A percentile compares a stretch with the other conserved stretches of the same genome.
phyloP scores from a whole-genome alignment of 208 protist genomes.

The Porcisia hertigi region DNA sequence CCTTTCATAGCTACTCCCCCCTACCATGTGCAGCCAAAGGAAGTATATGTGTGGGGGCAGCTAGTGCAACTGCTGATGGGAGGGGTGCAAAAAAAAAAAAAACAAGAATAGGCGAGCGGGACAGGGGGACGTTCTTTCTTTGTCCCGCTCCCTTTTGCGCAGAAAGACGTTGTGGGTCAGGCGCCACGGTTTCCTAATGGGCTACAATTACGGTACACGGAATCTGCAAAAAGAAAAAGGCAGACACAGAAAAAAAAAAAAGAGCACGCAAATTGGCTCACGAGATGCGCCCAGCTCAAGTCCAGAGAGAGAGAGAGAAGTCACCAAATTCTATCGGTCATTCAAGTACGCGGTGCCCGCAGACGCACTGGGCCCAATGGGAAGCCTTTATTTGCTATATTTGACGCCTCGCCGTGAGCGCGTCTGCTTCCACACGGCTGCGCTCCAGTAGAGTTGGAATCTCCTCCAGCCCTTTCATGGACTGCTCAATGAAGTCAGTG shows the following conservation, averaged over 20 bases:
- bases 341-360: neutral
- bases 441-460: conserved; percentile 22
- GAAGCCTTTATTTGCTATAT: neutral
- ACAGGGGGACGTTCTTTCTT: neutral
- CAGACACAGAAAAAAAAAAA: neutral
- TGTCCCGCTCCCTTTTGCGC: too few relatives aligned
- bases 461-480: conserved; percentile 19
- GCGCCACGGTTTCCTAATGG: neutral
- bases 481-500: conserved; percentile 28
- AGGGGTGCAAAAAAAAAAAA: neutral
- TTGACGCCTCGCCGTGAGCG: conserved; percentile 4
- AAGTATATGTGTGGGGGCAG: neutral
- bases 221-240: too few relatives aligned
- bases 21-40: neutral
- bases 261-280: too few relatives aligned
- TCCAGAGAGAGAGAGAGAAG: too few relatives aligned
- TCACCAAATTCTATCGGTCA: neutral
- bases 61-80: neutral
- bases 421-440: conserved; percentile 15
- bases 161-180: neutral
- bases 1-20: too few relatives aligned
- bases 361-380: neutral
- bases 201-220: neutral
- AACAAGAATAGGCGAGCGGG: neutral
- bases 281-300: neutral